Conservation (phyloP, 129 eudicot genomes). For the Dittrichia graveolens region DNA sequence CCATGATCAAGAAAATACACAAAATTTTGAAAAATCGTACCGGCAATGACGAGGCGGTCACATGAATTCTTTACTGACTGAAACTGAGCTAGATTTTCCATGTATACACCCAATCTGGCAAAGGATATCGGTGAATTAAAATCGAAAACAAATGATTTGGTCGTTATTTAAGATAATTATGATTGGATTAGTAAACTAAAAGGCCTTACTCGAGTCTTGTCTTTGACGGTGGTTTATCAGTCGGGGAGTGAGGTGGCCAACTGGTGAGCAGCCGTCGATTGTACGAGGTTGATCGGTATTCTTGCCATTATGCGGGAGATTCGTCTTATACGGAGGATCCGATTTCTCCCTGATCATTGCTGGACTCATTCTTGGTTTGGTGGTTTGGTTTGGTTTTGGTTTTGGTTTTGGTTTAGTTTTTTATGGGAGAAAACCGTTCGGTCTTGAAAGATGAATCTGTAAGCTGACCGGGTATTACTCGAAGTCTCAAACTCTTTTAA, state of each 20-base stretch:
- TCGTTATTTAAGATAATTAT: no score
- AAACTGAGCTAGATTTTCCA: slow-evolving; percentile 88
- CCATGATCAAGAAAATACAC: neutral
- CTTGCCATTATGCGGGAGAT: neutral
- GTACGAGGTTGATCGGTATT: slow-evolving; percentile 10
- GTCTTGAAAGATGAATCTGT: no score
- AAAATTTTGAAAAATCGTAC: slow-evolving; percentile 37
- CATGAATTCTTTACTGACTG: slow-evolving; percentile 60
- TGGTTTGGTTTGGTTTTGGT: slow-evolving; percentile 6
- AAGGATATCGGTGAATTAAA: neutral
- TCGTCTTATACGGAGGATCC: neutral
- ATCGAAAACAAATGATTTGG: no score
- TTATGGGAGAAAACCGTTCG: no score
- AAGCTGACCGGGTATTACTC: no score
- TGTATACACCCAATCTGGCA: slow-evolving; percentile 37
- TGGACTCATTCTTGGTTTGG: slow-evolving; percentile 21
- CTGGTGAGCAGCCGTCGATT: slow-evolving; percentile 1
- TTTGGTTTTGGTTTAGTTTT: neutral
- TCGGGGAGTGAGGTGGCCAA: slow-evolving; percentile 6
- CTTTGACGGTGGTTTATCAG: neutral
- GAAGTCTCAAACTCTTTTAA: no score
- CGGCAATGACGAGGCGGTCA: slow-evolving; percentile 80
- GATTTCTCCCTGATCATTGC: slow-evolving; percentile 16
- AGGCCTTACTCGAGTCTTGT: slow-evolving; percentile 13
- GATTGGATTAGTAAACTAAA: neutral